Base-by-base conservation (phyloP, 2,329 filamentous ascomycete species). In the Colletotrichum sp. region DNA sequence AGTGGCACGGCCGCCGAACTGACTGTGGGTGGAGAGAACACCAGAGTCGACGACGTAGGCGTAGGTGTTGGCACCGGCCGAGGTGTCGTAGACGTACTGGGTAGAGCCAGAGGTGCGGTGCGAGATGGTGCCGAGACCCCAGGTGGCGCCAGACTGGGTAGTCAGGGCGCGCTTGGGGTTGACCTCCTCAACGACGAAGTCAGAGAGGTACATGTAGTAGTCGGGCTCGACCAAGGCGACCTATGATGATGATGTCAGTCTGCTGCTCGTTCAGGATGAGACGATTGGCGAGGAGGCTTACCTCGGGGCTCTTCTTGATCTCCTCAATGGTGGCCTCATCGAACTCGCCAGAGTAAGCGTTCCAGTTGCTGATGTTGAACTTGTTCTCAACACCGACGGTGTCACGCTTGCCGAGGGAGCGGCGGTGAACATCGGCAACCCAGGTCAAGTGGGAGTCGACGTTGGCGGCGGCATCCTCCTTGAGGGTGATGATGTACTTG, bases 21-120 rank as follows among this genome's bases (percentile, higher is more conserved):
- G 83, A 69, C 80, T 44, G 79, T 92, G 90, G 7, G 80, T 72
- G 24, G 82, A 85, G 57, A 85, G 84, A 68, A 92, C 87, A 48
- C 90, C 90, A 0, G 88, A 90, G 80, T 92, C 90, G 71, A 92
- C 82, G 68, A 92, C 82, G 80, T 92, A 92, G 65, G 87, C 83
- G 75, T 85, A 91, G 68, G 83, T 86, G 36, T 82, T 84, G 16
- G 80, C 71, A 16, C 88, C 88, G 26, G 86, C 85, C 24, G 79
- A 83, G 10, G 78, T 73, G 75, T 89, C 85, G 79, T 88, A 89
- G 32, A 81, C 76, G 78, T 89, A 89, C 64, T 81, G 79, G 15
- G 68, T 82, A 9, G 78, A 81, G 39, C 82, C 82, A 24, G 81
- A 78, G 22, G 79, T 83, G 22, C 81, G 79, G 80, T 86, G 84